Evolutionary conservation across 2,329 filamentous ascomycete genomes (phyloP).

Genomic region (Claviceps cyperi): DNA sequence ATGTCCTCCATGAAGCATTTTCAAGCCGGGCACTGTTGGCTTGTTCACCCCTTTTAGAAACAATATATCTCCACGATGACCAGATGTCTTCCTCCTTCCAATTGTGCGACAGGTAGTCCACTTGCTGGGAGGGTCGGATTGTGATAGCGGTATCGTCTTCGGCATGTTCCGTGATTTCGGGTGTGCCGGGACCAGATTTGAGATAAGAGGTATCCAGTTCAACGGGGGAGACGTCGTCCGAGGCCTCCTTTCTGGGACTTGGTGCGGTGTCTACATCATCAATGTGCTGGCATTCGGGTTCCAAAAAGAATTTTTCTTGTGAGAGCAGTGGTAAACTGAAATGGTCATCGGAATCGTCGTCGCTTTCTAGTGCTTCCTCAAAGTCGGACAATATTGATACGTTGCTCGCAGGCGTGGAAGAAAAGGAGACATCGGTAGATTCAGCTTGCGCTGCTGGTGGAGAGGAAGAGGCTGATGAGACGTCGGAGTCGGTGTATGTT

Average conservation of each 20-base stretch:
- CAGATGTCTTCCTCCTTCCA: constrained; percentile 96
- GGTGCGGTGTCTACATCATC: constrained; percentile 34
- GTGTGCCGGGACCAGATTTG: constrained; percentile 43
- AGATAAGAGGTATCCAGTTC: constrained; percentile 36
- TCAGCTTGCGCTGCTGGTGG: constrained; percentile 37
- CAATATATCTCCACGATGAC: constrained; percentile 91
- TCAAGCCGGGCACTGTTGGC: constrained; percentile 72
- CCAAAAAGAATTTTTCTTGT: constrained; percentile 29
- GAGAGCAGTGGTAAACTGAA: constrained; percentile 32
- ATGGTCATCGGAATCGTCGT: constrained; percentile 30
- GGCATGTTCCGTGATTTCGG: constrained; percentile 43
- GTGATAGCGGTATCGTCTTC: constrained; percentile 70
- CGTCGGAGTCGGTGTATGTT: constrained; percentile 30
- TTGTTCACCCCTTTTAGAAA: constrained; percentile 64
- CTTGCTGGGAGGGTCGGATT: constrained; percentile 66
- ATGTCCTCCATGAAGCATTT: constrained; percentile 94
- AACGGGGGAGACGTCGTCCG: constrained; percentile 37
- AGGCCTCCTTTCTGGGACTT: constrained; percentile 35
- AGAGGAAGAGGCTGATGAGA: constrained; percentile 42
- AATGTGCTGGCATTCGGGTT: constrained; percentile 16
- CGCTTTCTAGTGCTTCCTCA: constrained; percentile 32
- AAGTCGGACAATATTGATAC: constrained; percentile 45
- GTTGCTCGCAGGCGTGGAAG: constrained; percentile 49
- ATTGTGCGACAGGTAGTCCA: constrained; percentile 89
- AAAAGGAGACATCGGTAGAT: constrained; percentile 41